A percentile compares a stretch with the other conserved stretches of the same genome.
Evolutionary conservation across 1,139 yeast species (phyloP).

Genomic region (Suhomyces yuchorum): DNA sequence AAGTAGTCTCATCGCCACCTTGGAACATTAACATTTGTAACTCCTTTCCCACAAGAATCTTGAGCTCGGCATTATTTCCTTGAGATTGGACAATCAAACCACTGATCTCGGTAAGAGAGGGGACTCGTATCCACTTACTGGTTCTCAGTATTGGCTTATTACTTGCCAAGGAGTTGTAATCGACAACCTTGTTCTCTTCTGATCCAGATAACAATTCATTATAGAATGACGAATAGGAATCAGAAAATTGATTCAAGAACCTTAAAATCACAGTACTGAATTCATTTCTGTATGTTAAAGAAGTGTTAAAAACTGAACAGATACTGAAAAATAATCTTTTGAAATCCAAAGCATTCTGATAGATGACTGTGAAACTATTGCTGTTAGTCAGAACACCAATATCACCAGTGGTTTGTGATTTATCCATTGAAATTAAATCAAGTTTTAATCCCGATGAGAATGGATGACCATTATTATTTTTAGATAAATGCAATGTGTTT

Average conservation of each 20-base stretch:
- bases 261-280: slow-evolving; percentile 50
- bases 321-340: slow-evolving; percentile 52
- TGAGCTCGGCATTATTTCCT: slow-evolving; percentile 15
- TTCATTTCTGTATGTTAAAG: slow-evolving; percentile 55
- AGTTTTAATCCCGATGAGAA: slow-evolving; percentile 22
- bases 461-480: slow-evolving; percentile 8
- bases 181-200: slow-evolving; percentile 18
- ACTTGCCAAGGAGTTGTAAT: slow-evolving; percentile 14
- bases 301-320: slow-evolving; percentile 61
- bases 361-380: slow-evolving; percentile 24
- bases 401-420: slow-evolving; percentile 1
- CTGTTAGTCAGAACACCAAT: slow-evolving; percentile 2
- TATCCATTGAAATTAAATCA: slow-evolving; percentile 24
- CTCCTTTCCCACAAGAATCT: slow-evolving; percentile 34
- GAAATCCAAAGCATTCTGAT: slow-evolving; percentile 57
- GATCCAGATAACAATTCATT: slow-evolving; percentile 28
- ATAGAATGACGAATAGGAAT: slow-evolving; percentile 34
- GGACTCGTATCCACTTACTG: slow-evolving; percentile 47
- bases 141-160: slow-evolving; percentile 34
- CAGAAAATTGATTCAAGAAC: slow-evolving; percentile 35
- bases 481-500: slow-evolving; percentile 14
- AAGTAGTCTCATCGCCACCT: slow-evolving; percentile 21
- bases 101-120: slow-evolving; percentile 38
- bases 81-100: slow-evolving; percentile 26
- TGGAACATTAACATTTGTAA: slow-evolving; percentile 35